phyloP scores from a whole-genome alignment of 1,284 basidiomycete species.

The Agaricales sp. region DNA sequence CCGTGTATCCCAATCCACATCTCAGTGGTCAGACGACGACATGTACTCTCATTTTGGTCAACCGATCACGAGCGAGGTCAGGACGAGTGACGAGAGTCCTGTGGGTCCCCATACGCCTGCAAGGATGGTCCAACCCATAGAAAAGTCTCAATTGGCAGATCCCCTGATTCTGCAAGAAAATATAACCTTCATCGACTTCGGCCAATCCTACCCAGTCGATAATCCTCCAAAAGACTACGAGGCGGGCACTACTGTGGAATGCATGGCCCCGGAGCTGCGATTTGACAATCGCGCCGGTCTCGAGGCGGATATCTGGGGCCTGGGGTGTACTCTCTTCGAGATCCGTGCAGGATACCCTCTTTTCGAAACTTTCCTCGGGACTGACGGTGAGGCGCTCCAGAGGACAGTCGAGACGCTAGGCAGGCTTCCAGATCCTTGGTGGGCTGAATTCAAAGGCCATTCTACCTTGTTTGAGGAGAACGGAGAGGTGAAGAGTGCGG shows the following conservation, averaged over 20 bases:
- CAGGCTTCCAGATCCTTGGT: slow-evolving; percentile 25
- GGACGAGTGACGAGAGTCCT: slow-evolving; percentile 12
- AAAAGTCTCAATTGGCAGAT: slow-evolving; percentile 13
- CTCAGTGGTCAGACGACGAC: too few species aligned
- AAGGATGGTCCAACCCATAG: slow-evolving; percentile 18
- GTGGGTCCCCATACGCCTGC: slow-evolving; percentile 15
- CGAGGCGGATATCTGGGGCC: slow-evolving; percentile 24
- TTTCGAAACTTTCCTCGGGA: slow-evolving; percentile 22
- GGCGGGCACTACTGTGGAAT: slow-evolving; percentile 20
- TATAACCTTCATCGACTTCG: slow-evolving; percentile 23
- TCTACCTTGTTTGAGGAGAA: slow-evolving; percentile 22
- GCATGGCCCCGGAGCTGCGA: slow-evolving; percentile 22
- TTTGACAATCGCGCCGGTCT: slow-evolving; percentile 18
- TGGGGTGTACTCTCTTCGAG: slow-evolving; percentile 26
- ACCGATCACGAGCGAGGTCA: slow-evolving; percentile 19
- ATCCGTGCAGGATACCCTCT: slow-evolving; percentile 24
- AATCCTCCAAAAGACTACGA: slow-evolving; percentile 17
- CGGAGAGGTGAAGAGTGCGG: slow-evolving; percentile 18
- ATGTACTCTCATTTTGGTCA: too few species aligned
- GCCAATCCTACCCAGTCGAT: slow-evolving; percentile 19
- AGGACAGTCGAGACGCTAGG: slow-evolving; percentile 24
- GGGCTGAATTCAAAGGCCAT: slow-evolving; percentile 18
- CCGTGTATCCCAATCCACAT: too few species aligned
- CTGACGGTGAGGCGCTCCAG: slow-evolving; percentile 18
- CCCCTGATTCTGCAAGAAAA: slow-evolving; percentile 19